Evolutionary conservation across 257 asterid species (phyloP).

Genomic region (Buddleja alternifolia): DNA sequence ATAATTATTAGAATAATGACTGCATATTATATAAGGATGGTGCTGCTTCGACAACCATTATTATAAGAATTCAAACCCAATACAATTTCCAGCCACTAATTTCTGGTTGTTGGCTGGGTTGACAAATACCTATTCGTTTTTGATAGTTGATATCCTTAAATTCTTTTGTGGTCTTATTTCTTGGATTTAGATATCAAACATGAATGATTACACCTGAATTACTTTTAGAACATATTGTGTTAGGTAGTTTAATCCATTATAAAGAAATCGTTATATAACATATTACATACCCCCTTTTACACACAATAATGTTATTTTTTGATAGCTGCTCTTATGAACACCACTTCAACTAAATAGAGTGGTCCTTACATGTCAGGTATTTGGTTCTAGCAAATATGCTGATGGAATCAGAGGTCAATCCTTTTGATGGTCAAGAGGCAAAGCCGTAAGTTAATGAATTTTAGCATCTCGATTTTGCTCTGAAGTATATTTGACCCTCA

Average conservation of each 20-base stretch:
- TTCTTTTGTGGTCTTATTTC: not conserved
- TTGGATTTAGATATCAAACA: not conserved
- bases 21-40: no score
- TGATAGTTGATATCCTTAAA: constrained; percentile 14
- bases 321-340: constrained; percentile 11
- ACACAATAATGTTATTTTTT: constrained; percentile 8
- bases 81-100: no score
- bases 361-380: constrained; percentile 54
- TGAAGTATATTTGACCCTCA: not conserved
- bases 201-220: constrained; percentile 10
- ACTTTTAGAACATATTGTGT: constrained; percentile 8
- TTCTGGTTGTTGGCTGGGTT: constrained; percentile 2
- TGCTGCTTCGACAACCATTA: no score
- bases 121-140: not conserved
- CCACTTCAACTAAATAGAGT: constrained; percentile 19
- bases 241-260: constrained; percentile 7
- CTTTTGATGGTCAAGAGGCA: constrained; percentile 99
- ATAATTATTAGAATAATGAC: constrained; percentile 14
- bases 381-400: constrained; percentile 98
- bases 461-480: constrained; percentile 22
- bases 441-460: constrained; percentile 77
- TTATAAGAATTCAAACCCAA: no score
- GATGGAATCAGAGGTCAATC: constrained; percentile 98
- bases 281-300: not conserved
- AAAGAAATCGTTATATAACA: not conserved